These are phyloP conservation scores for Leersia perrieri DNA, from an alignment of 176 grass and related monocot species.

Conservation along the genomic window DNA sequence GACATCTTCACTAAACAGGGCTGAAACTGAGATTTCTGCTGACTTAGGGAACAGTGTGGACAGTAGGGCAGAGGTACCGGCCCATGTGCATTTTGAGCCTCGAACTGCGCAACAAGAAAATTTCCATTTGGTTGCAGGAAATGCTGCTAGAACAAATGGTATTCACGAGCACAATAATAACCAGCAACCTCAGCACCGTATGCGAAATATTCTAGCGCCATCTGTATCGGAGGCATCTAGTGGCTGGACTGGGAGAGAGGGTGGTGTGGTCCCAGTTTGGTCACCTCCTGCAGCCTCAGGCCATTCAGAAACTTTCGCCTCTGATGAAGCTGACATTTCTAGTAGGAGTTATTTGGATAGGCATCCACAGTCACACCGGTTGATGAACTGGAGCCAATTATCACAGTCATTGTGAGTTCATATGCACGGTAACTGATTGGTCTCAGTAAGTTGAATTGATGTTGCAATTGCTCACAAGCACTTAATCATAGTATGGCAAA, in stretches of 20 bases:
- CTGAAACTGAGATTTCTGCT: constrained; percentile 65
- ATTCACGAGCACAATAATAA: constrained; percentile 35
- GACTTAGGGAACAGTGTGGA: constrained; percentile 43
- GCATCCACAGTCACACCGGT: constrained; percentile 60
- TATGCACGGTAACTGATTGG: constrained; percentile 30
- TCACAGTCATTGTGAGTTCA: constrained; percentile 69
- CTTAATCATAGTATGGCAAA: not conserved
- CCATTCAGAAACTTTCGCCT: constrained; percentile 53
- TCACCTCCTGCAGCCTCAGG: constrained; percentile 64
- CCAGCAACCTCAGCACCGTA: constrained; percentile 25
- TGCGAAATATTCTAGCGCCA: constrained; percentile 19
- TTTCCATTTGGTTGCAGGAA: not conserved
- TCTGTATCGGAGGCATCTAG: constrained; percentile 61
- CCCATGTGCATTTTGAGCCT: constrained; percentile 24
- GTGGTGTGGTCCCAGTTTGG: constrained; percentile 89
- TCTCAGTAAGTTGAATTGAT: constrained; percentile 19
- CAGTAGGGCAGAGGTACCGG: constrained; percentile 68
- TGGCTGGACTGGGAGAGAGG: constrained; percentile 75
- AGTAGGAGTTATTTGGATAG: constrained; percentile 63
- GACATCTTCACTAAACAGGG: constrained; percentile 65
- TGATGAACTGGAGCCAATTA: constrained; percentile 87
- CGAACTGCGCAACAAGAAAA: constrained; percentile 20
- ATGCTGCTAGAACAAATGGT: constrained; percentile 38
- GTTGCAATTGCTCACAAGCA: constrained; percentile 2
- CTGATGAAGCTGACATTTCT: constrained; percentile 61